Evolutionary conservation across 352 stramenopile genomes (phyloP).

Genomic region (Phytophthora agathidicida): DNA sequence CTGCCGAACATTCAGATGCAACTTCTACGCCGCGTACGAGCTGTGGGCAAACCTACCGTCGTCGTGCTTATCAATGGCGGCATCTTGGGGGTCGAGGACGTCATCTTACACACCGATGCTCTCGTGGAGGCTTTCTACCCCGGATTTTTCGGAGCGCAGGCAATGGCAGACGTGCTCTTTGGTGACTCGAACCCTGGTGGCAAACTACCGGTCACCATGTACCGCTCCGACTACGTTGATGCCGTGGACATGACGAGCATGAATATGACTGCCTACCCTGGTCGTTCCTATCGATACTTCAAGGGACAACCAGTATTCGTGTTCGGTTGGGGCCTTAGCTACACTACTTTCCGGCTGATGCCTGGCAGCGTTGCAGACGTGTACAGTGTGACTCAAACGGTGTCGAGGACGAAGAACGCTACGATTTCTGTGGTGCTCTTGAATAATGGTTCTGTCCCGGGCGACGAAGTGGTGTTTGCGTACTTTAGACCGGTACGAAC

Average conservation of each 20-base stretch:
- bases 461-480: slow-evolving; percentile 64
- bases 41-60: slow-evolving; percentile 41
- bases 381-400: not conserved
- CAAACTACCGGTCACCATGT: slow-evolving; percentile 83
- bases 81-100: slow-evolving; percentile 67
- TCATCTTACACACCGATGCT: slow-evolving; percentile 51
- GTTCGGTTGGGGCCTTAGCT: slow-evolving; percentile 88
- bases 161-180: slow-evolving; percentile 77
- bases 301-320: slow-evolving; percentile 78
- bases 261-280: slow-evolving; percentile 82
- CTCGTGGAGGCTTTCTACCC: slow-evolving; percentile 78
- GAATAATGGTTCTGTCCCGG: slow-evolving; percentile 48
- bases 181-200: slow-evolving; percentile 75
- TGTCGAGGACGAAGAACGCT: slow-evolving; percentile 30
- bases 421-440: slow-evolving; percentile 45
- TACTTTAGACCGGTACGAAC: slow-evolving; percentile 63
- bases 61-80: slow-evolving; percentile 86
- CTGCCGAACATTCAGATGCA: slow-evolving; percentile 67
- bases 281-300: slow-evolving; percentile 89
- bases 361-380: not conserved
- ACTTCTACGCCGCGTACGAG: slow-evolving; percentile 60
- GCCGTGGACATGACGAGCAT: slow-evolving; percentile 76
- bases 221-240: slow-evolving; percentile 66
- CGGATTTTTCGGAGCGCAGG: slow-evolving; percentile 68
- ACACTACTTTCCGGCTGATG: slow-evolving; percentile 71